Evolutionary conservation across 768 basidiomycete species (phyloP), one percentile per base, ranked within the genome.

Genomic region (Mycena amicta): DNA sequence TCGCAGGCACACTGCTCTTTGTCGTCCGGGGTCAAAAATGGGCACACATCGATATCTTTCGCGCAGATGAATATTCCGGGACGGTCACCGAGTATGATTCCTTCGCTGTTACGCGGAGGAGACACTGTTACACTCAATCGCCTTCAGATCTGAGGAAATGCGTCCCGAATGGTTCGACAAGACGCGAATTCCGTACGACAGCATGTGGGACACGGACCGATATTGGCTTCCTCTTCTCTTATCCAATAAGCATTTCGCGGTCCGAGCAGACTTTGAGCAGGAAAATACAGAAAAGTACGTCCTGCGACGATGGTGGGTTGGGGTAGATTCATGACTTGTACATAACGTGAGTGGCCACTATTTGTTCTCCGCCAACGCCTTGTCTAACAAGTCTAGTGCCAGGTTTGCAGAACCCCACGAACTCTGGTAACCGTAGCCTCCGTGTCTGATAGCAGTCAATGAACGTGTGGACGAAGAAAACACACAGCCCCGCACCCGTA

Each of bases 141-240:
- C 26, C 25, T 33, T 8, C 25, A 95, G 93, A 65, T 85, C 89
- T 0, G 92, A 95, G 29, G 93, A 95, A 69, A 95, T 95, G 93
- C 79, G 79, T 20, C 93, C 93, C 0, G 69, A 85, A 66, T 95
- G 93, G 93, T 93, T 92, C 20, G 56, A 62, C 23, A 59, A 74
- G 4, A 70, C 73, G 26, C 64, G 72, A 0, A 83, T 93, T 28
- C 92, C 92, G 0, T 89, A 83, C 66, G 78, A 79, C 28, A 67
- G 76, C 41, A 83, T 83, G 79, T 83, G 83, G 83, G 82, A 80
- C 1, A 83, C 84, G 50, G 92, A 93, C 63, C 60, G 71, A 13
- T 68, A 81, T 59, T 93, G 92, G 92, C 62, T 92, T 41, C 89
- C 90, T 6, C 72, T 84, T 16, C 77, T 94, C 23, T 58, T 81